phyloP scores from a whole-genome alignment of 305 asterid species.

The Plantago coronopus region DNA sequence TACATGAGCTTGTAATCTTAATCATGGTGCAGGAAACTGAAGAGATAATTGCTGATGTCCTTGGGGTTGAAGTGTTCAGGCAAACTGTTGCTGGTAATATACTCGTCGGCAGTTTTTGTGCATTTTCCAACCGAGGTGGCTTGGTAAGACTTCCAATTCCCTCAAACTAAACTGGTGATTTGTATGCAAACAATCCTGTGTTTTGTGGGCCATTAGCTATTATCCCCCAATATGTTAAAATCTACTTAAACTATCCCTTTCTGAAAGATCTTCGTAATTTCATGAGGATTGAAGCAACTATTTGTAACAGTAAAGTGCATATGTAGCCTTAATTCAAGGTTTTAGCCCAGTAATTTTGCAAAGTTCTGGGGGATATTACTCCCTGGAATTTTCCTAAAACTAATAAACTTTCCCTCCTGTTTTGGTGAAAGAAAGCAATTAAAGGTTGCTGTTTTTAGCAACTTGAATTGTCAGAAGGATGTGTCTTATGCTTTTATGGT shows the following conservation, averaged over 20 bases:
- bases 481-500: not conserved
- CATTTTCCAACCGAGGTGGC: slow-evolving; percentile 83
- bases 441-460: not conserved
- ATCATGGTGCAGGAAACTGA: slow-evolving; percentile 68
- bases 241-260: no score
- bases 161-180: no score
- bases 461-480: not conserved
- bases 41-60: slow-evolving; percentile 86
- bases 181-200: no score
- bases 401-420: not conserved
- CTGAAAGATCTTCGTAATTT: no score
- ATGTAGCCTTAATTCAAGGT: no score
- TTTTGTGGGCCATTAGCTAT: no score
- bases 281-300: no score
- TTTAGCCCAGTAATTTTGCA: not conserved
- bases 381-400: not conserved
- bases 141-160: slow-evolving; percentile 45
- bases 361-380: not conserved
- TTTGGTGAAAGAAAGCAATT: no score
- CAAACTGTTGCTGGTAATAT: slow-evolving; percentile 86
- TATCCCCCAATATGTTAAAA: no score
- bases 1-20: not conserved
- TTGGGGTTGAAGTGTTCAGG: slow-evolving; percentile 89
- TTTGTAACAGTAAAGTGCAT: no score
- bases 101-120: slow-evolving; percentile 78